Percentiles rank a stretch among this genome's conserved stretches.
Evolutionary conservation across 768 basidiomycete genomes (phyloP).

Genomic region (Lentinula sp.): DNA sequence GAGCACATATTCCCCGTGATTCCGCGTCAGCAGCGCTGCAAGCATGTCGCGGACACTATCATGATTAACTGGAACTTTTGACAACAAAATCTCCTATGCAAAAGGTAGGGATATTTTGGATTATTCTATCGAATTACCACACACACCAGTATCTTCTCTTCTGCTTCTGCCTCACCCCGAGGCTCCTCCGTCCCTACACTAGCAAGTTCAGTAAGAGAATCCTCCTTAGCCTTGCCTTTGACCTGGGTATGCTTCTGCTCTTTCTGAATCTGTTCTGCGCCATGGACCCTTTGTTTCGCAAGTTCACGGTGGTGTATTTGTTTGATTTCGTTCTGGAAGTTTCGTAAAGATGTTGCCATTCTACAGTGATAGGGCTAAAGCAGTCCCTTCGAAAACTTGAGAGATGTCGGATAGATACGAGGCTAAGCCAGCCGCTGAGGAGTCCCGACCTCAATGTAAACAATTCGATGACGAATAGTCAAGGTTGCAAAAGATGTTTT

Average conservation of each 20-base stretch:
- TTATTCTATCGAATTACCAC: not conserved
- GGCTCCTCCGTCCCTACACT: conserved; percentile 11
- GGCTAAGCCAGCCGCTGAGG: no score
- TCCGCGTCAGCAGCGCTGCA: conserved; percentile 59
- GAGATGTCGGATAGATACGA: no score
- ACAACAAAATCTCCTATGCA: conserved; percentile 39
- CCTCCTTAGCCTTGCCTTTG: conserved; percentile 40
- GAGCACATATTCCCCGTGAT: conserved; percentile 69
- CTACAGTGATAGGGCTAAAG: not conserved
- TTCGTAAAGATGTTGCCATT: conserved; percentile 47
- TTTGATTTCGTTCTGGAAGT: conserved; percentile 73
- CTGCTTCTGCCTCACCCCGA: conserved; percentile 30
- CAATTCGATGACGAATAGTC: no score
- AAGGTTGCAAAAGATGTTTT: no score
- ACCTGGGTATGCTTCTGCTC: conserved; percentile 1
- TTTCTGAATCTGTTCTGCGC: conserved; percentile 12
- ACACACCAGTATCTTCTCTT: conserved; percentile 50
- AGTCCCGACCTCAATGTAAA: no score
- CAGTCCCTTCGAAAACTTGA: no score
- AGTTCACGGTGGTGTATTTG: conserved; percentile 66
- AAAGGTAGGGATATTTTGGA: not conserved
- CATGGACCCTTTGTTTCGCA: conserved; percentile 49
- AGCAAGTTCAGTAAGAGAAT: conserved; percentile 8
- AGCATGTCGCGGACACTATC: conserved; percentile 58
- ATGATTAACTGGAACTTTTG: conserved; percentile 32